phyloP scores from a whole-genome alignment of 345 rosid species.

The Arabidopsis thaliana region DNA sequence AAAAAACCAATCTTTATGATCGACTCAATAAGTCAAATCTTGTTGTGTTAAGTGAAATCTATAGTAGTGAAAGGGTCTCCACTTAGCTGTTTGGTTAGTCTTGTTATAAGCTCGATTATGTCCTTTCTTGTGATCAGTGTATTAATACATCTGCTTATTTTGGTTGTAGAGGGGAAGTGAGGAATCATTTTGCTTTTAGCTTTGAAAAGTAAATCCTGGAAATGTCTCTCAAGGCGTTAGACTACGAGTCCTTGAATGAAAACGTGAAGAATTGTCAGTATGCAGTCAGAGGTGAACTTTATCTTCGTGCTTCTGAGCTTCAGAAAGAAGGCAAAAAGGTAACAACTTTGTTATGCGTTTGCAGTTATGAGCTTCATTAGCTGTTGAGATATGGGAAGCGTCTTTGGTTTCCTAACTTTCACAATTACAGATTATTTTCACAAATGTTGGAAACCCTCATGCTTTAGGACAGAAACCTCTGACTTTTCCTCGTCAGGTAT shows the following conservation, averaged over 20 bases:
- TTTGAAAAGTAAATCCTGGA: conserved; percentile 1
- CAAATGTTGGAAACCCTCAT: conserved; percentile 98
- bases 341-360: neutral
- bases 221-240: conserved; percentile 75
- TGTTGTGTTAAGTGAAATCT: neutral
- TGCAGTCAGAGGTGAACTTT: conserved; percentile 95
- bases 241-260: conserved; percentile 79
- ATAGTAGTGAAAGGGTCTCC: neutral
- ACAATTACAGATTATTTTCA: conserved; percentile 77
- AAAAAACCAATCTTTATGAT: neutral
- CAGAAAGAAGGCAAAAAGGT: conserved; percentile 99
- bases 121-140: neutral
- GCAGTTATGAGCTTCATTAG: conserved; percentile 3
- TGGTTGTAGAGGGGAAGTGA: conserved; percentile 17
- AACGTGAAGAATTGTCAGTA: conserved; percentile 95
- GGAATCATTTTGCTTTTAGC: neutral
- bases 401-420: conserved; percentile 17
- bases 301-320: conserved; percentile 99
- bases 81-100: neutral
- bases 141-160: conserved; percentile 8
- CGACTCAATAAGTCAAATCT: conserved; percentile 11
- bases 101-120: neutral
- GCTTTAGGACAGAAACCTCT: conserved; percentile 94
- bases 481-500: conserved; percentile 92
- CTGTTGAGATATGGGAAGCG: neutral